Conservation (phyloP, 768 basidiomycete species). For the Nevesoporus exiguus region DNA sequence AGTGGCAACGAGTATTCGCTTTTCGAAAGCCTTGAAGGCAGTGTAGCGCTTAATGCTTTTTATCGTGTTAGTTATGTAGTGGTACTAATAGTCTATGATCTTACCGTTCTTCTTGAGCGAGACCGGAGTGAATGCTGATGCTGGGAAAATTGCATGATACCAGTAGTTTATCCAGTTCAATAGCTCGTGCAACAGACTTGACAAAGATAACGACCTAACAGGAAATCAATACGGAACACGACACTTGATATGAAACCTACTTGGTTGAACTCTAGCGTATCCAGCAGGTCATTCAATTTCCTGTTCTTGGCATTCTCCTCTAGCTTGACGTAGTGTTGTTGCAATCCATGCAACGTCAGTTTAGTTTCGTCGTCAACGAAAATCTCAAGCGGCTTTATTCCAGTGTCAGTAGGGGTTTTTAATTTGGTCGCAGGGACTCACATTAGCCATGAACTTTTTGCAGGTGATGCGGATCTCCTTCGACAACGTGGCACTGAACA, state of each 20-base stretch:
- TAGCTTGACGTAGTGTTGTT: conserved; percentile 97
- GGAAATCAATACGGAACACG: conserved; percentile 1
- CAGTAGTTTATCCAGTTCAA: conserved; percentile 92
- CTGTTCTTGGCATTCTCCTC: conserved; percentile 95
- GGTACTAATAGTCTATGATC: conserved; percentile 25
- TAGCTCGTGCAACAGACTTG: conserved; percentile 95
- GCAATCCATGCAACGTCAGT: conserved; percentile 93
- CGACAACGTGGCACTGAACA: conserved; percentile 98
- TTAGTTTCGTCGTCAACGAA: conserved; percentile 99
- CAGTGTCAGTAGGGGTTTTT: neutral
- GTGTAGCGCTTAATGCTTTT: conserved; percentile 89
- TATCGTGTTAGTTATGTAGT: conserved; percentile 4
- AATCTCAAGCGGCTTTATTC: conserved; percentile 89
- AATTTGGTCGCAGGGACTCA: conserved; percentile 39
- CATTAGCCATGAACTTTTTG: conserved; percentile 99
- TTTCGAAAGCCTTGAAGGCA: conserved; percentile 99
- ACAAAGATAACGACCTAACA: conserved; percentile 96
- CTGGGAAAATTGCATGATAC: conserved; percentile 98
- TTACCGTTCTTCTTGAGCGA: conserved; percentile 94
- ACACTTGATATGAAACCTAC: conserved; percentile 36
- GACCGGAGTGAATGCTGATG: conserved; percentile 93
- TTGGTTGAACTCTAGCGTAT: conserved; percentile 98
- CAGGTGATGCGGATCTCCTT: conserved; percentile 97
- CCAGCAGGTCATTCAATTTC: conserved; percentile 93
- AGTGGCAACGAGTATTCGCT: conserved; percentile 97